These are phyloP conservation scores for Apiotrichum brassicae DNA, from an alignment of 1,284 basidiomycete species.

Conservation along the genomic window DNA sequence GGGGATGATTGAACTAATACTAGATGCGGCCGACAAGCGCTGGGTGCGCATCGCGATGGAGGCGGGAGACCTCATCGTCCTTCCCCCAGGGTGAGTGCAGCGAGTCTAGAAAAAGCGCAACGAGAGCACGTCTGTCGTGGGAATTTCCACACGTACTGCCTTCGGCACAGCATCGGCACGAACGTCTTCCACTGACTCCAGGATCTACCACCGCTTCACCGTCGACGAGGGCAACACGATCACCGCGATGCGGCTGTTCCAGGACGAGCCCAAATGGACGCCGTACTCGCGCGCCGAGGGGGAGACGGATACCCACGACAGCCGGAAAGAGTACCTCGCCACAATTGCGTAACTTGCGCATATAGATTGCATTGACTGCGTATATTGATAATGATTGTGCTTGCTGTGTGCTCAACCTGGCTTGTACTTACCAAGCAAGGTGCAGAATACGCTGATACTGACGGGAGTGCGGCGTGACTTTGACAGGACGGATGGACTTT, in stretches of 20 bases:
- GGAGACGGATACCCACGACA: slow-evolving; percentile 58
- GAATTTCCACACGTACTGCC: no score
- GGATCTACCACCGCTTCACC: slow-evolving; percentile 79
- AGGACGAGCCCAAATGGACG: slow-evolving; percentile 84
- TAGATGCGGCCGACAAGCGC: slow-evolving; percentile 49
- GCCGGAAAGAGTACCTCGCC: slow-evolving; percentile 58
- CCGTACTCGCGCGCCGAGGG: slow-evolving; percentile 60
- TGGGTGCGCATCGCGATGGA: slow-evolving; percentile 69
- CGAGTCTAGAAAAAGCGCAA: not conserved
- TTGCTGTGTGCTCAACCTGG: no score
- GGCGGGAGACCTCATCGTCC: slow-evolving; percentile 64
- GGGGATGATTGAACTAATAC: not conserved
- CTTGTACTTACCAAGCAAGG: no score
- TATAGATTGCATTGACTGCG: no score
- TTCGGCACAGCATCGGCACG: no score
- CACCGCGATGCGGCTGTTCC: slow-evolving; percentile 68
- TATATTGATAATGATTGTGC: no score
- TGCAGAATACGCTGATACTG: no score
- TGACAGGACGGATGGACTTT: no score
- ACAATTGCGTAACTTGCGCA: not conserved
- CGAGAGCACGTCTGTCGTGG: not conserved
- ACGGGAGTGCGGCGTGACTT: no score
- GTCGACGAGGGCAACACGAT: slow-evolving; percentile 64
- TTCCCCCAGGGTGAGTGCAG: slow-evolving; percentile 57
- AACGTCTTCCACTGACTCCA: no score